Evolutionary conservation across 1,284 basidiomycete species (phyloP).

Genomic region (Meira nashicola): DNA sequence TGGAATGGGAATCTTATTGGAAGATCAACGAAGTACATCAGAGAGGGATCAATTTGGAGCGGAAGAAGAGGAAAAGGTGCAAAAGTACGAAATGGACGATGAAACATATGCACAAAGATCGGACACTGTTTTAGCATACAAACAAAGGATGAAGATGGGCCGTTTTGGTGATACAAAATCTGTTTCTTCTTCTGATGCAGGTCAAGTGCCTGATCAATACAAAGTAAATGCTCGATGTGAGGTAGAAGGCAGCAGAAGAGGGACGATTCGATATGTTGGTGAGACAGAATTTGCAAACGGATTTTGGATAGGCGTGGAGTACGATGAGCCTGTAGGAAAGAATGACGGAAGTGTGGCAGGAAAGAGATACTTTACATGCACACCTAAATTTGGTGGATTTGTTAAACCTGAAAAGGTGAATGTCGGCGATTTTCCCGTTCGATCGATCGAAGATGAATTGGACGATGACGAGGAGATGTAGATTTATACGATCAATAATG

Average conservation of each 20-base stretch:
- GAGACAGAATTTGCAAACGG: conserved; percentile 65
- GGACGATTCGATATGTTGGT: conserved; percentile 80
- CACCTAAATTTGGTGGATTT: conserved; percentile 75
- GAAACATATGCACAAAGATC: conserved; percentile 72
- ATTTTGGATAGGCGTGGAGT: conserved; percentile 86
- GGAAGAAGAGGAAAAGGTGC: conserved; percentile 57
- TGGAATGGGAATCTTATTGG: conserved; percentile 70
- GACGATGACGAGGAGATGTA: conserved; percentile 68
- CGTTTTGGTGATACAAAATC: conserved; percentile 62
- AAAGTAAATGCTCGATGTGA: conserved; percentile 72
- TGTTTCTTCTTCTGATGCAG: conserved; percentile 9
- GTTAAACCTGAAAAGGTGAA: conserved; percentile 76
- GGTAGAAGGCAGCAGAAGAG: conserved; percentile 67
- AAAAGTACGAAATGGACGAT: conserved; percentile 84
- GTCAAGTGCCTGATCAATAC: conserved; percentile 55
- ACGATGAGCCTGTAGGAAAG: conserved; percentile 93
- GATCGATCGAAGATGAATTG: conserved; percentile 67
- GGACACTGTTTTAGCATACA: conserved; percentile 88
- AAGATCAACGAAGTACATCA: conserved; percentile 21
- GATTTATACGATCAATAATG: conserved; percentile 48
- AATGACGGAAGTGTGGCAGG: conserved; percentile 89
- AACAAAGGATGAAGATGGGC: conserved; percentile 81
- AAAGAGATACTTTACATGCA: conserved; percentile 75
- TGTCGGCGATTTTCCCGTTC: conserved; percentile 75
- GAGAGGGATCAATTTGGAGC: conserved; percentile 3